These are phyloP conservation scores for Bipolaris gigantea DNA, from an alignment of 2,329 filamentous ascomycete genomes.

Conservation along the genomic window DNA sequence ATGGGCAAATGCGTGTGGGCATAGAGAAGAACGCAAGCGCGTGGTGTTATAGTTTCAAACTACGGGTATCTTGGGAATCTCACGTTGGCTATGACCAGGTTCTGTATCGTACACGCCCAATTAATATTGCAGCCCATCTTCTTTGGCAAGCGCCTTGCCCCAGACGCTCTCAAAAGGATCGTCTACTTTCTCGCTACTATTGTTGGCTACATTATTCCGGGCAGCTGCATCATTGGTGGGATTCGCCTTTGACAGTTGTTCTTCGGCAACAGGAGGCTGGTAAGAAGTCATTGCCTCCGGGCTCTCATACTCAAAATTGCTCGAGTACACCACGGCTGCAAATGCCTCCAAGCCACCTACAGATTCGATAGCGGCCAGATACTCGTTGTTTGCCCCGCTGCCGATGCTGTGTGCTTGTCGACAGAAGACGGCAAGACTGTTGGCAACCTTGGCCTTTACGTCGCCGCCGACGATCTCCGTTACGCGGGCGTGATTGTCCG, in stretches of 20 bases:
- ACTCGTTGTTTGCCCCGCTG: slow-evolving; percentile 57
- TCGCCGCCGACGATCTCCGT: slow-evolving; percentile 57
- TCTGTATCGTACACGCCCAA: slow-evolving; percentile 5
- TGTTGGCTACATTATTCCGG: slow-evolving; percentile 53
- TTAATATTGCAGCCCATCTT: slow-evolving; percentile 39
- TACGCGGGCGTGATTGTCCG: slow-evolving; percentile 48
- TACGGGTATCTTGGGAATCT: slow-evolving; percentile 23
- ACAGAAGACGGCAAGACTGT: slow-evolving; percentile 84
- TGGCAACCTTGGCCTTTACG: slow-evolving; percentile 74
- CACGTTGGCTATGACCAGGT: slow-evolving; percentile 1
- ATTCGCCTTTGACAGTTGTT: slow-evolving; percentile 18
- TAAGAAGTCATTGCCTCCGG: slow-evolving; percentile 34
- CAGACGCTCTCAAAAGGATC: slow-evolving; percentile 69
- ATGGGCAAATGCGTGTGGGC: background rate
- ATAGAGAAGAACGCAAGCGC: background rate
- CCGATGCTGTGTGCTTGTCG: slow-evolving; percentile 90
- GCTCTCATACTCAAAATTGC: slow-evolving; percentile 67
- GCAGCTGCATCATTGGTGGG: slow-evolving; percentile 56
- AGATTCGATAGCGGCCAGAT: slow-evolving; percentile 68
- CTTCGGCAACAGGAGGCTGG: slow-evolving; percentile 54
- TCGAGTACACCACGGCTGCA: slow-evolving; percentile 83
- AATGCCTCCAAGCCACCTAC: slow-evolving; percentile 80
- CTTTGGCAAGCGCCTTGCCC: slow-evolving; percentile 62
- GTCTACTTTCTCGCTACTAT: slow-evolving; percentile 39
- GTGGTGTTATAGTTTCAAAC: slow-evolving; percentile 13